phyloP scores from a whole-genome alignment of 1,139 yeast genomes.

The Trichomonascaceae sp. region DNA sequence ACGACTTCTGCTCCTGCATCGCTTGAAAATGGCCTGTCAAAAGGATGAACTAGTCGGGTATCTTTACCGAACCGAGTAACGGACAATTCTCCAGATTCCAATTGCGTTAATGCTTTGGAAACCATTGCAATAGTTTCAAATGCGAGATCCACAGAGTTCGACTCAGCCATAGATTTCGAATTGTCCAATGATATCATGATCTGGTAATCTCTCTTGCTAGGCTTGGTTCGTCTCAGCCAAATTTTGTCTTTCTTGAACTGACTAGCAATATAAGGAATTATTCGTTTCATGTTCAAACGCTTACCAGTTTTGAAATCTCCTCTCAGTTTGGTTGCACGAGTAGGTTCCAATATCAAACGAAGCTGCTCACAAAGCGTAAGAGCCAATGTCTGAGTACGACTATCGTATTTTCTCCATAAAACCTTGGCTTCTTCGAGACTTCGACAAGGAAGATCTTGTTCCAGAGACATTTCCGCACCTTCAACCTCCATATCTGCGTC shows the following conservation, averaged over 20 bases:
- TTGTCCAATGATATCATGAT: constrained; percentile 97
- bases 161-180: constrained; percentile 95
- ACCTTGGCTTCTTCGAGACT: constrained; percentile 62
- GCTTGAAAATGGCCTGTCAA: constrained; percentile 74
- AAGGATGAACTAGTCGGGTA: constrained; percentile 81
- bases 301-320: constrained; percentile 99
- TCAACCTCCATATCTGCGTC: constrained; percentile 20
- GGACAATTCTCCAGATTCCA: constrained; percentile 91
- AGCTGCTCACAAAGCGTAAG: constrained; percentile 88
- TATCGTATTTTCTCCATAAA: constrained; percentile 77
- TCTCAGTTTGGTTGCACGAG: constrained; percentile 82
- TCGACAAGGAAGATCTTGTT: constrained; percentile 42
- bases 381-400: constrained; percentile 79
- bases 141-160: constrained; percentile 83
- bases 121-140: constrained; percentile 93
- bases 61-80: constrained; percentile 87
- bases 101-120: constrained; percentile 85
- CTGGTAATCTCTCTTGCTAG: constrained; percentile 94
- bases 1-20: constrained; percentile 81
- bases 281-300: constrained; percentile 92
- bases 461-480: constrained; percentile 28
- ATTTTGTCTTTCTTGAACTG: constrained; percentile 97
- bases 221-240: constrained; percentile 97
- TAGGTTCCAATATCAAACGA: constrained; percentile 88
- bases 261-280: constrained; percentile 95